Base-by-base conservation (phyloP, 192 early-diverging fungal genomes). In the Rhizoclosmatium globosum region DNA sequence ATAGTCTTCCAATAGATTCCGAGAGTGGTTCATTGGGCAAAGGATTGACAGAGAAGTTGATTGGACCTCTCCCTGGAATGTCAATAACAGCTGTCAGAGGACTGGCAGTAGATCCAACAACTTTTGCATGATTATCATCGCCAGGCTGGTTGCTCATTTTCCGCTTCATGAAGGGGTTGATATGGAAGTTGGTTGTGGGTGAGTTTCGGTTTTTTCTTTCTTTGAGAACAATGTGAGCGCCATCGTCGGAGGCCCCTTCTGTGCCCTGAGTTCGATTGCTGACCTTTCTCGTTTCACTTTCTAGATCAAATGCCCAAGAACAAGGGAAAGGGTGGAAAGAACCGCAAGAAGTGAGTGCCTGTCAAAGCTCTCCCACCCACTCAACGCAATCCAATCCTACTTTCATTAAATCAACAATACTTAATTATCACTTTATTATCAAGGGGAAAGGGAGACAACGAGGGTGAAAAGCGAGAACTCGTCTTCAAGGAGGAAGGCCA, bases 401-500 rank as follows among this genome's bases (percentile, higher is more conserved):
- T n/a, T n/a, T 31, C 17, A 58, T 43, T 60, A 48, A 44, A 15
- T 64, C 19, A 48, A 68, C 31, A 48, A 11, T 58, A 66, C 31
- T 31, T 31, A 31, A 31, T 31, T 31, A 31, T 31, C 31, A 4
- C 19, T 72, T 46, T 56, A 43, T 11, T 2, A 2, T 31, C 31
- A 31, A 92, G 95, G 86, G 97, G 98, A 91, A 99, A 98, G 93
- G 95, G 95, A 87, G 96, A 98, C 82, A 94, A 93, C 82, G 95
- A 95, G 76, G 89, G 88, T 69, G 94, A 95, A 68, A 99, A 99
- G 91, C 92, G 98, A 78, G 98, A 99, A 84, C 87, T 99, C 71
- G 90, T 95, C 66, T 97, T 99, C 87, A 97, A 96, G 83, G 96
- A 96, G 85, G 96, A 98, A 81, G 95, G 94, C 45, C 98, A 99